phyloP scores from a whole-genome alignment of 371 early-diverging fungal genomes.

The Circinella minor region DNA sequence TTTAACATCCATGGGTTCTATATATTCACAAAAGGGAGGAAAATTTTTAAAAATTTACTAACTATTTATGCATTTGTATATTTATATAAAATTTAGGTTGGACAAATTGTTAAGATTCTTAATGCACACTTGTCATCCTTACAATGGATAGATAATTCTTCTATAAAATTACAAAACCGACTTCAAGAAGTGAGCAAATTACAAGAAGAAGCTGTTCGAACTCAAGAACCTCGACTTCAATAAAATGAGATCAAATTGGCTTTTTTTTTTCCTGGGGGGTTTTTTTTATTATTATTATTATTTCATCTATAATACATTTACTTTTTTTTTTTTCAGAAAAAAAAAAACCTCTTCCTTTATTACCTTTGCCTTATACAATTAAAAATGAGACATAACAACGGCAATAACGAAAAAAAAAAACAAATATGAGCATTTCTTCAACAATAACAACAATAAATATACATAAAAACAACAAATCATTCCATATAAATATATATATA shows the following conservation, averaged over 20 bases:
- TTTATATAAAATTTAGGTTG: conserved; percentile 40
- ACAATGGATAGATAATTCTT: conserved; percentile 84
- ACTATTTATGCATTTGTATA: no score
- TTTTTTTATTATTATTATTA: no score
- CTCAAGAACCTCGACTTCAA: conserved; percentile 31
- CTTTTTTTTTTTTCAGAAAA: background rate
- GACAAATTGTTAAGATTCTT: conserved; percentile 88
- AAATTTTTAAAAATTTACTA: no score
- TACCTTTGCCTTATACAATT: no score
- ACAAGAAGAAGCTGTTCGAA: conserved; percentile 51
- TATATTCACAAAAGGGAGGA: background rate
- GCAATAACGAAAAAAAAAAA: no score
- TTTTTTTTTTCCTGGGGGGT: no score
- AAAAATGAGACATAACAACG: no score
- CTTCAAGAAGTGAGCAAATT: conserved; percentile 55
- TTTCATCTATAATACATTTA: no score
- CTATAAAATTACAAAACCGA: conserved; percentile 52
- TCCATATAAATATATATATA: no score
- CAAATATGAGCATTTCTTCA: no score
- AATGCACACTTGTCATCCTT: conserved; percentile 88
- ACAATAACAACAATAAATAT: no score
- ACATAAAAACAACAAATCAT: background rate
- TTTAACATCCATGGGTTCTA: background rate
- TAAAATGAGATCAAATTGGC: background rate
- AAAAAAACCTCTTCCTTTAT: background rate